Evolutionary conservation across 352 stramenopile species (phyloP), one percentile per base, ranked within the genome.

Genomic region (Globisporangium yorkense): DNA sequence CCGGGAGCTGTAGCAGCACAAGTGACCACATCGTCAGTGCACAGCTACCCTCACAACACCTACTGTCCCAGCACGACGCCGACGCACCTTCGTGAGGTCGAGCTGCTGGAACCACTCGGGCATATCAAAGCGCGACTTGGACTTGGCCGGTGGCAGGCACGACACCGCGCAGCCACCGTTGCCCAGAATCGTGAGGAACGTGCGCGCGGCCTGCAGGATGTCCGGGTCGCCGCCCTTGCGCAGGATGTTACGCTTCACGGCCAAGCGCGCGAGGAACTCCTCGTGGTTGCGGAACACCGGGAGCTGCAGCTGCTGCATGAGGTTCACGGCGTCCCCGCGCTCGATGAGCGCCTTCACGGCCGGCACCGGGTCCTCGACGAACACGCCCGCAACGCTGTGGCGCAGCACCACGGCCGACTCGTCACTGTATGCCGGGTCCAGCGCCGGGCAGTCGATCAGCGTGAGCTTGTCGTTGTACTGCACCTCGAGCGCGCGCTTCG

Each of bases 241-340:
- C 20, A 99, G 80, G 66, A 98, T 86, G 61, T 98, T 97, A 46
- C 86, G 85, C 61, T 94, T 90, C 46, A 89, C 76, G 10, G 96
- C 97, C 8, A 99, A 86, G 74, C 98, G 94, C n/a, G 84, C 83
- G 18, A 99, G 69, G 65, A 99, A 99, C 54, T 98, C 92, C 58
- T 96, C 80, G 50, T 92, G 71, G 65, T 69, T 88, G 68, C 77
- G 87, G 81, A 98, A 99, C 10, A 89, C 72, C 5, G 96, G 94
- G 50, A 99, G 90, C 55, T 88, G 87, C 66, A 99, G 97, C 13
- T 89, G 93, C 76, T 98, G 93, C 87, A 99, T 98, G 18, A 99
- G 71, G 72, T 97, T 97, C 69, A 96, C 72, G 39, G 79, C 85
- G 35, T 97, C 84, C 54, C 86, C 96, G 54, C 93, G 82, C 61